Base-by-base conservation (phyloP, 202 grass and related monocot species). In the Hordeum pubiflorum region DNA sequence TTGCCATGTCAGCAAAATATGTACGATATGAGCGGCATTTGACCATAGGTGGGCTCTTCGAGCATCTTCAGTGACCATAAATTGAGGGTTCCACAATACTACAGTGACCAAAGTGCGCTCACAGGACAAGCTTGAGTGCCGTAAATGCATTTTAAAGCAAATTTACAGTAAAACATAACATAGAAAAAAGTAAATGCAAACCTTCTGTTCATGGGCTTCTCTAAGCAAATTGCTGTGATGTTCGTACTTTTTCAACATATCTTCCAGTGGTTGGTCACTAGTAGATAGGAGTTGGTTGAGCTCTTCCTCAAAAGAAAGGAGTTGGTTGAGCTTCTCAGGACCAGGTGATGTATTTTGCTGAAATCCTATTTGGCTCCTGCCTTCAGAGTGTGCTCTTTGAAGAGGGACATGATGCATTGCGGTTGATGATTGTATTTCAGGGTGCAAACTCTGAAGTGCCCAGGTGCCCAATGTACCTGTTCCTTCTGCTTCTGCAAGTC, bases 151-250 rank as follows among this genome's bases (percentile, higher is more conserved):
- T 54, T 54, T 54, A 54, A 17, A 54, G 15, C 48, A 54, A 54
- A 62, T 56, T 64, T 57, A 77, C 29, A 9, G 6, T 67, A 58
- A 14, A 82, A 79, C 32, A 61, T 29, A 36, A 29, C 0, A 48
- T 37, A 87, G 61, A 78, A 41, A 68, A 24, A 79, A 63, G 39
- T 29, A 59, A 38, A 73, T 22, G 50, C 65, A 80, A 57, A 85
- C 89, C 84, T 87, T 91, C 17, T 87, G 62, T 80, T 89, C 84
- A 68, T 89, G 78, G 41, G 62, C 57, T 43, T 82, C 82, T 7
- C 34, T 37, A 66, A 89, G 46, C 26, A 9, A 22, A 68, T 75
- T 37, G 5, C 36, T 59, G 20, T 44, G 63, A 22, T 72, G 27
- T 91, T 41, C 43, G 37, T 93, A 80, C 48, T 38, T 89, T 41